A percentile compares a stretch with the other conserved stretches of the same genome.
Conservation (phyloP, 2,329 filamentous ascomycete species). For the Orbilia quercus region DNA sequence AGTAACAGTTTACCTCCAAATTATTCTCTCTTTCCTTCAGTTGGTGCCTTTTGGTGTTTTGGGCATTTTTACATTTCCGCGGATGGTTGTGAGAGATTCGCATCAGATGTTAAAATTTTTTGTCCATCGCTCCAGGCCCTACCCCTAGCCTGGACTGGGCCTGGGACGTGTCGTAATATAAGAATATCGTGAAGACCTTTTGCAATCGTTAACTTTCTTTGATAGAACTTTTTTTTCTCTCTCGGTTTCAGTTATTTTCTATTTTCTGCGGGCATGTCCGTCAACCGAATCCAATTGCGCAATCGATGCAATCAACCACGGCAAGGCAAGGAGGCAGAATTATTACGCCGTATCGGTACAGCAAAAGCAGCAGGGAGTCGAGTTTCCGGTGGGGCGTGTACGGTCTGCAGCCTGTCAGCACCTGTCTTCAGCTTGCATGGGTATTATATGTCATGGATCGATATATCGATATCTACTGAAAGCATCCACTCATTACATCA, state of each 20-base stretch:
- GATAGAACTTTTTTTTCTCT: background rate
- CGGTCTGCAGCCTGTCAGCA: too few relatives aligned
- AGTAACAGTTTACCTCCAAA: constrained; percentile 43
- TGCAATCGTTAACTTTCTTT: background rate
- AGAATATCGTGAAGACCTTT: background rate
- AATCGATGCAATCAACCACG: background rate
- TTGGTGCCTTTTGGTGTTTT: too few relatives aligned
- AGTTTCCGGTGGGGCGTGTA: too few relatives aligned
- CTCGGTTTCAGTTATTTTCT: too few relatives aligned
- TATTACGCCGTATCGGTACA: too few relatives aligned
- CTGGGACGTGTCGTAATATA: background rate
- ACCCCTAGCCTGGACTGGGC: constrained; percentile 10
- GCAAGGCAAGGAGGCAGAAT: too few relatives aligned
- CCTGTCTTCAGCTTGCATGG: too few relatives aligned
- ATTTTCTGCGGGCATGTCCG: background rate
- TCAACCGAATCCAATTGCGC: background rate
- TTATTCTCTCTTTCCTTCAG: too few relatives aligned
- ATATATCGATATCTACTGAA: too few relatives aligned
- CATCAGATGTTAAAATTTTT: constrained; percentile 15
- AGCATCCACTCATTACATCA: background rate
- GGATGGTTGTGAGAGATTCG: constrained; percentile 21
- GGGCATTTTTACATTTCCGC: constrained; percentile 31
- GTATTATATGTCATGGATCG: too few relatives aligned
- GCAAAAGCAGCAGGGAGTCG: too few relatives aligned
- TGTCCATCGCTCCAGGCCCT: background rate